Conservation (phyloP, 495 filamentous ascomycete genomes). For the Annulohypoxylon maeteangense region DNA sequence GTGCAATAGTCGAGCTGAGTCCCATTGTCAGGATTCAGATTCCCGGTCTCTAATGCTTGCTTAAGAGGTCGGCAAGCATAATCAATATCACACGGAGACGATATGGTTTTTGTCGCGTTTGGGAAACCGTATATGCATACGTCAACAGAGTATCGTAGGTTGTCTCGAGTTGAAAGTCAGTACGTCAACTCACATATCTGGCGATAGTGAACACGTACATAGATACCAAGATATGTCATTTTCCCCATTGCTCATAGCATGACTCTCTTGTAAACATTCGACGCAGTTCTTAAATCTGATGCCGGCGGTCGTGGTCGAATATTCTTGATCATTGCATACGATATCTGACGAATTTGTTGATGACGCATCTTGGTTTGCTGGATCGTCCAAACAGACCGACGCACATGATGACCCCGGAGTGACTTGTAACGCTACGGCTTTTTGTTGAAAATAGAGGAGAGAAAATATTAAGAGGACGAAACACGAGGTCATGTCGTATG, state of each 20-base stretch:
- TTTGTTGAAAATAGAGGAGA: not conserved
- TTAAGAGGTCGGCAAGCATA: conserved; percentile 44
- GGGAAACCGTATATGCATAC: conserved; percentile 54
- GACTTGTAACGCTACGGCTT: conserved; percentile 39
- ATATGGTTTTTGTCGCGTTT: conserved; percentile 34
- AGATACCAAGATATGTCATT: conserved; percentile 70
- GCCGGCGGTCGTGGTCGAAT: conserved; percentile 55
- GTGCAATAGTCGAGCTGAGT: conserved; percentile 46
- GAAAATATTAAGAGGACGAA: conserved; percentile 24
- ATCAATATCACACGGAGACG: conserved; percentile 48
- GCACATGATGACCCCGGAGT: conserved; percentile 66
- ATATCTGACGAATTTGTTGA: conserved; percentile 60
- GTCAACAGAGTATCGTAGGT: conserved; percentile 55
- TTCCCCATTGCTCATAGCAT: conserved; percentile 58
- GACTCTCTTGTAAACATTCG: conserved; percentile 68
- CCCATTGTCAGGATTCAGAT: conserved; percentile 31
- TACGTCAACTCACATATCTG: not conserved
- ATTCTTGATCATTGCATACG: conserved; percentile 63
- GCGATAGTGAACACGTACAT: conserved; percentile 46
- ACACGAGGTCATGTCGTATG: conserved; percentile 31
- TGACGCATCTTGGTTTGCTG: conserved; percentile 30
- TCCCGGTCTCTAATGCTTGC: conserved; percentile 38
- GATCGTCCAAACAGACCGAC: conserved; percentile 55
- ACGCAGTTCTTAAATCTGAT: conserved; percentile 67
- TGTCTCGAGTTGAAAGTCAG: conserved; percentile 42